Percentiles rank a stretch among this genome's conserved stretches.
Evolutionary conservation across 768 basidiomycete genomes (phyloP).

Genomic region (Ramaria rubella): DNA sequence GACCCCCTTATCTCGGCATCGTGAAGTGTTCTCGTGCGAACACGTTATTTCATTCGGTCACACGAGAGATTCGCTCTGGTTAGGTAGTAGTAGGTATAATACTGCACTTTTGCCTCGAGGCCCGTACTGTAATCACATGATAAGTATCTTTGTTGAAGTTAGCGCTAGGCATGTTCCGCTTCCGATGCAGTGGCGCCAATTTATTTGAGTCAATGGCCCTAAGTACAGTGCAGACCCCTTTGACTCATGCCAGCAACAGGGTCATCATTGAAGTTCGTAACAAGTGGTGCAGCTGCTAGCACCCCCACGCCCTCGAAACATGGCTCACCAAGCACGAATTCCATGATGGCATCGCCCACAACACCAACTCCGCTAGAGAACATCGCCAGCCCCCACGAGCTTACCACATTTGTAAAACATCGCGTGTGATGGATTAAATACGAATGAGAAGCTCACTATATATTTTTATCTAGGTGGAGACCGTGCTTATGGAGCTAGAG

Average conservation of each 20-base stretch:
- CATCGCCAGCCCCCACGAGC: constrained; percentile 87
- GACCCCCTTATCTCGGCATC: no score
- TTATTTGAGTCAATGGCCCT: background rate
- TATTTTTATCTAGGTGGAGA: constrained; percentile 61
- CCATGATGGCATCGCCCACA: background rate
- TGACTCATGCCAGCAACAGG: background rate
- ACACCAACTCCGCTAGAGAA: constrained; percentile 34
- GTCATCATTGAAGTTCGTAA: background rate
- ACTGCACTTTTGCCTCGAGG: no score
- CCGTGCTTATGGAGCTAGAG: constrained; percentile 78
- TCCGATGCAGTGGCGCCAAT: background rate
- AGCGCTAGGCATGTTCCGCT: background rate
- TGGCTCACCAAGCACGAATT: background rate
- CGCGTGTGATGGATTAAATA: background rate
- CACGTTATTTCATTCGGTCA: no score
- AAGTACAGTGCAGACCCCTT: background rate
- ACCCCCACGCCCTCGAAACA: background rate
- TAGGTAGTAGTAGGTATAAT: no score
- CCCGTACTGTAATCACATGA: no score
- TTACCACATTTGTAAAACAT: constrained; percentile 82
- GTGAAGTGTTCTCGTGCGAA: no score
- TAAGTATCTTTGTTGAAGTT: no score
- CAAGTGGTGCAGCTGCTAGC: background rate
- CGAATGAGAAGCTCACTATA: constrained; percentile 1
- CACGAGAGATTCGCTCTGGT: no score